Conservation (phyloP, 179 eudicot genomes). For the Corrigiola litoralis region DNA sequence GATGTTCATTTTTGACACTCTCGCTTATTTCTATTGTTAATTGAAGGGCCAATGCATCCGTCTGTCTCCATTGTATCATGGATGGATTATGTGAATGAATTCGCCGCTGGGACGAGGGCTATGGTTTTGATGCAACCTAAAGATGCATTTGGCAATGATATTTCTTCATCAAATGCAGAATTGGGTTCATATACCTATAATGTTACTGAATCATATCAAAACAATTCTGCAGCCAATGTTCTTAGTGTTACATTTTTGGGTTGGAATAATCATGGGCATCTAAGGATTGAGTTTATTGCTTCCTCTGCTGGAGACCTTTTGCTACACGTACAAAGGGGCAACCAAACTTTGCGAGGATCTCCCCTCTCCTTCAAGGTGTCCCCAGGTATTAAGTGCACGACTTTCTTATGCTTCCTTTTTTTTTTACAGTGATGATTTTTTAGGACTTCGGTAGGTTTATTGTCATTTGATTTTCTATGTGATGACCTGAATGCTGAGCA, state of each 20-base stretch:
- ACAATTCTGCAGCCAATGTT: slow-evolving; percentile 47
- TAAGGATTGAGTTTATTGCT: slow-evolving; percentile 57
- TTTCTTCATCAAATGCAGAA: slow-evolving; percentile 47
- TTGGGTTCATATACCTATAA: slow-evolving; percentile 30
- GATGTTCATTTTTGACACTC: not conserved
- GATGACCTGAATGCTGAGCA: slow-evolving; percentile 24
- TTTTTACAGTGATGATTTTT: not conserved
- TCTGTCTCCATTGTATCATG: slow-evolving; percentile 66
- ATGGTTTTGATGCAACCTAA: slow-evolving; percentile 59
- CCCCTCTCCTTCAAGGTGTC: slow-evolving; percentile 74
- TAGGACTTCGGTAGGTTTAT: not conserved
- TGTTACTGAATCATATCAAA: slow-evolving; percentile 42
- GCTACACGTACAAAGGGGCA: slow-evolving; percentile 46
- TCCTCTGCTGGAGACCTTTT: slow-evolving; percentile 67
- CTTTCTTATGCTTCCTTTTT: slow-evolving; percentile 3
- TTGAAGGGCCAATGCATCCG: slow-evolving; percentile 75
- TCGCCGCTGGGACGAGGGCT: slow-evolving; percentile 63
- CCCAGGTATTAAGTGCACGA: too few species aligned
- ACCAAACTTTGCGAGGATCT: slow-evolving; percentile 59
- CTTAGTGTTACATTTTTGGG: slow-evolving; percentile 48
- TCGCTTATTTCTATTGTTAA: not conserved
- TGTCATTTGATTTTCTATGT: not conserved
- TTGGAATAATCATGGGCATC: slow-evolving; percentile 54
- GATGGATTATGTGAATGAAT: slow-evolving; percentile 59
- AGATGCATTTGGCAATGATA: slow-evolving; percentile 89